Base-by-base conservation (phyloP, 345 rosid species). In the Salix koriyanagi region DNA sequence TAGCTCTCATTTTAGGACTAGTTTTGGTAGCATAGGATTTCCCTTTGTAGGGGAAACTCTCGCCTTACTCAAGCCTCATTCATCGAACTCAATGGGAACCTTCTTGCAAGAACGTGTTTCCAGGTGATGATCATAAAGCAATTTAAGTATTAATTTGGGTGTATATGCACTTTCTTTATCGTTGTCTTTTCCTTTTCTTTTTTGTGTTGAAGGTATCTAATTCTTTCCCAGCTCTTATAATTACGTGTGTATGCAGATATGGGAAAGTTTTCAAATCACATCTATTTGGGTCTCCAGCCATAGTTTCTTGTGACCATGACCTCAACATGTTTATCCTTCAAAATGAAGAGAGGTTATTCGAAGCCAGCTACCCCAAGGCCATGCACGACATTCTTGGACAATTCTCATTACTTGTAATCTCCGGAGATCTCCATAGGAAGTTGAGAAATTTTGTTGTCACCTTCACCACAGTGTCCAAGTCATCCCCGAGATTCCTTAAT, bases 271-370 rank as follows among this genome's bases (percentile, higher is more conserved):
- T 94, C 87, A 91, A 84, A 72, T 90, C 97, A 21, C 90, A 90
- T 83, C 60, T 94, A 37, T 92, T 94, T 81, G 97, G 98, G 21
- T 90, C 90, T 2, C 91, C 92, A 26, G 83, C 97, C 34, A 84
- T 94, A 74, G 97, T 94, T 18, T 92, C 97, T 11, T 92, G 97
- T 72, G 95, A 92, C 85, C 81, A 82, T 39, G 97, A 92, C 74
- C 86, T 92, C 77, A 94, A 91, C 88, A 73, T 77, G 89, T 88
- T 90, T 72, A 79, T 94, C 77, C 98, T 94, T 64, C 97, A 90
- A 74, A 92, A 91, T 42, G 97, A 94, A 74, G 97, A 82, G 84
- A 91, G 79, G 87, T 75, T 91, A 37, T 90, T 94, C 88, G 82
- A 67, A 75, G 88, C 83, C 4, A 84, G 85, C 82, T 94, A 94